A percentile compares a stretch with the other conserved stretches of the same genome.
phyloP scores from a whole-genome alignment of 169 alveolate species.

The Plasmodium reichenowi region DNA sequence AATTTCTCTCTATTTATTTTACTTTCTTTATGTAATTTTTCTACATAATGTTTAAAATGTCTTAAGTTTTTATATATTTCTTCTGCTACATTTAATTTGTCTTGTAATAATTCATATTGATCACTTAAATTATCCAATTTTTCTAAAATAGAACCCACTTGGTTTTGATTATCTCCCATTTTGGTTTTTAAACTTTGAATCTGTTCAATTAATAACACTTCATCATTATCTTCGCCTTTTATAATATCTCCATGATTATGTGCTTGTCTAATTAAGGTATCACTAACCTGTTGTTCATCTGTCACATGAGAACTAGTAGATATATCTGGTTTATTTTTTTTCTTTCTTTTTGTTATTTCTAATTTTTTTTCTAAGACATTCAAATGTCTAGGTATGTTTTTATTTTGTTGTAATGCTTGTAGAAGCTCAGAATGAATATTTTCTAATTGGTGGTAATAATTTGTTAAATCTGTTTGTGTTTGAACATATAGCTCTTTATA shows the following conservation, averaged over 20 bases:
- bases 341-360: background rate
- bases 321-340: too few species aligned
- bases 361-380: background rate
- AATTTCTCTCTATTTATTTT: background rate
- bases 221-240: background rate
- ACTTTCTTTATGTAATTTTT: constrained; percentile 14
- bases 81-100: constrained; percentile 15
- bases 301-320: too few species aligned
- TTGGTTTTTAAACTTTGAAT: constrained; percentile 12
- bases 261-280: background rate
- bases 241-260: background rate
- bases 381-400: constrained; percentile 5
- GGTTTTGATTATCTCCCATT: constrained; percentile 8
- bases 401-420: background rate
- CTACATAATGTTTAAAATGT: constrained; percentile 13
- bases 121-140: background rate
- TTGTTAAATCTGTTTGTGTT: constrained; percentile 5
- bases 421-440: background rate
- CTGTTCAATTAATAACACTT: background rate
- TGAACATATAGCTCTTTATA: constrained; percentile 2
- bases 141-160: background rate
- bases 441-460: background rate
- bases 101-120: background rate
- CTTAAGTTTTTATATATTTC: constrained; percentile 12
- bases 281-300: background rate